phyloP scores from a whole-genome alignment of 176 grass and related monocot genomes.

The Zizania latifolia region DNA sequence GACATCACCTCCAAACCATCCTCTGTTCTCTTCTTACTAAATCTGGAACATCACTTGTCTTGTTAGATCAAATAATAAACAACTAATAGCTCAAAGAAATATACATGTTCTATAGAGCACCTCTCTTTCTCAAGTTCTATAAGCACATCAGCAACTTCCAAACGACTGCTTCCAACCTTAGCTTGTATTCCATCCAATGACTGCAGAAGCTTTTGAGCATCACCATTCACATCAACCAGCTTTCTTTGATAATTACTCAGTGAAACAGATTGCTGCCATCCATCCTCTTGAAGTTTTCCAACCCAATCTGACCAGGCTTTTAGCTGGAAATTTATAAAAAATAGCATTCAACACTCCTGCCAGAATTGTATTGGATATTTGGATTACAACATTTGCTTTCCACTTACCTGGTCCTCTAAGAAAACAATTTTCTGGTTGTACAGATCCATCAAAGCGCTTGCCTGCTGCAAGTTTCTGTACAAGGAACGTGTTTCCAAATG shows the following conservation, averaged over 20 bases:
- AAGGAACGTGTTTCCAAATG: constrained; percentile 39
- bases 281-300: constrained; percentile 52
- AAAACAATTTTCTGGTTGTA: constrained; percentile 49
- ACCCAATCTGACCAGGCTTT: constrained; percentile 55
- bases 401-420: constrained; percentile 64
- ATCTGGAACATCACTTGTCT: constrained; percentile 35
- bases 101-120: constrained; percentile 21
- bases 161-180: constrained; percentile 45
- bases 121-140: constrained; percentile 80
- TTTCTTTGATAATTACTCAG: constrained; percentile 45
- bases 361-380: neutral
- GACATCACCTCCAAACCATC: constrained; percentile 61
- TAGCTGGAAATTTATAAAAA: constrained; percentile 36
- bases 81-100: neutral
- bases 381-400: neutral
- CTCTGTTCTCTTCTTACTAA: constrained; percentile 66
- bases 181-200: constrained; percentile 39
- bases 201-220: constrained; percentile 47
- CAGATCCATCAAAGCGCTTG: constrained; percentile 50
- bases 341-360: neutral
- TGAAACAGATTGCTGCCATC: constrained; percentile 40
- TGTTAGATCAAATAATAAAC: neutral
- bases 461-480: constrained; percentile 50
- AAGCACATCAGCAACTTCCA: constrained; percentile 50
- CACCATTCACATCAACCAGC: constrained; percentile 36